Conservation (phyloP, 2,329 filamentous ascomycete genomes). For the Penicillium sp. region DNA sequence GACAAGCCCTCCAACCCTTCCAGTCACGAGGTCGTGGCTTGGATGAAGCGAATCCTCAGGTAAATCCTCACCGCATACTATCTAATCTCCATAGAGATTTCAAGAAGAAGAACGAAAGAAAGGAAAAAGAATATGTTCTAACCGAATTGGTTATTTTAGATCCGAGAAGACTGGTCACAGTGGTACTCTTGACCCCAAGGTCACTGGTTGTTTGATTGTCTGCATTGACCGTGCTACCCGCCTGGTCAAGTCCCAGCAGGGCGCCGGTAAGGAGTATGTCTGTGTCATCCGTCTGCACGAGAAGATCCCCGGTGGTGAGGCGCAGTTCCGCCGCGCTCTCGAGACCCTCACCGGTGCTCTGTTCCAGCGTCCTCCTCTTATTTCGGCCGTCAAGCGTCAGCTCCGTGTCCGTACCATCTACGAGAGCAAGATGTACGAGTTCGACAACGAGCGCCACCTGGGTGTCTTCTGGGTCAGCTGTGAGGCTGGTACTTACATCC, state of each 20-base stretch:
- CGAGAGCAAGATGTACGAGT: conserved; percentile 94
- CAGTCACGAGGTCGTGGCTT: conserved; percentile 97
- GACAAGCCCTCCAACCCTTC: conserved; percentile 98
- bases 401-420: conserved; percentile 97
- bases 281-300: conserved; percentile 94
- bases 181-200: conserved; percentile 96
- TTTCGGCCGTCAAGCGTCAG: conserved; percentile 98
- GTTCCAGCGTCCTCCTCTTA: conserved; percentile 94
- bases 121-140: conserved; percentile 13
- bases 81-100: background rate
- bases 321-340: conserved; percentile 87
- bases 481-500: conserved; percentile 97
- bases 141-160: conserved; percentile 44
- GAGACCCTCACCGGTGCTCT: conserved; percentile 95
- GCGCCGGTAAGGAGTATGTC: conserved; percentile 98
- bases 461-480: conserved; percentile 99
- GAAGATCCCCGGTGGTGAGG: conserved; percentile 88
- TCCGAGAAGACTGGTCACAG: conserved; percentile 98
- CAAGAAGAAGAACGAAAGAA: background rate
- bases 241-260: conserved; percentile 97
- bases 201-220: conserved; percentile 92
- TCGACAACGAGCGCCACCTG: conserved; percentile 96
- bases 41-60: conserved; percentile 97
- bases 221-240: conserved; percentile 96
- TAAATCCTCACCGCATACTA: conserved; percentile 42